Conservation (phyloP, 2,329 filamentous ascomycete species). For the Emmonsia crescens region DNA sequence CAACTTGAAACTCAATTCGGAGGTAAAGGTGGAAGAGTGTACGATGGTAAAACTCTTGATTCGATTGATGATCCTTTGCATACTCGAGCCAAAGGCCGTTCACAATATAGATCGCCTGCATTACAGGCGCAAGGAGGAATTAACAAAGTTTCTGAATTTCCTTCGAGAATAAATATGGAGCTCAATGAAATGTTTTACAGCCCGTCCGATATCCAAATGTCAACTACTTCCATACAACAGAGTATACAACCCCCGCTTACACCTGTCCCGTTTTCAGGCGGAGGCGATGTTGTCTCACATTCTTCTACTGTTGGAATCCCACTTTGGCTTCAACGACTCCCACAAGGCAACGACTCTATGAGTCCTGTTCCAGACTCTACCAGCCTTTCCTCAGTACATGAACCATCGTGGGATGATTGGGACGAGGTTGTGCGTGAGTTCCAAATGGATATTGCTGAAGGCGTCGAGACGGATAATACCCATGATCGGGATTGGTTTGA, state of each 20-base stretch:
- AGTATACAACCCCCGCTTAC: not conserved
- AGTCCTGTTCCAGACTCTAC: no score
- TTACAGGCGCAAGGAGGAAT: not conserved
- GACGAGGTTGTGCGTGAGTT: conserved; percentile 13
- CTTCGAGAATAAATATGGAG: not conserved
- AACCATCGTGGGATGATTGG: conserved; percentile 12
- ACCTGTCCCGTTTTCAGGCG: not conserved
- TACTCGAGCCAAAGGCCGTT: not conserved
- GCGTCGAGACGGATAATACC: not conserved
- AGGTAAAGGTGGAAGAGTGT: not conserved
- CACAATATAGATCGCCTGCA: not conserved
- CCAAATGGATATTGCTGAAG: conserved; percentile 11
- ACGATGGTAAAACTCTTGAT: not conserved
- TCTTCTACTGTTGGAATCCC: not conserved
- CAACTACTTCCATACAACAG: not conserved
- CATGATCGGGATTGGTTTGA: conserved; percentile 10
- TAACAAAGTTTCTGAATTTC: not conserved
- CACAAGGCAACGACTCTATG: not conserved
- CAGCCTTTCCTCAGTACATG: no score
- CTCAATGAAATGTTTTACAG: not conserved
- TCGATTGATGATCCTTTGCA: not conserved
- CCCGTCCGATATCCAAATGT: not conserved
- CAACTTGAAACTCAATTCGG: conserved; percentile 18
- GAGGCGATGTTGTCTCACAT: not conserved
- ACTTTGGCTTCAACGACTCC: not conserved